Base-by-base conservation (phyloP, 2,329 filamentous ascomycete species). In the Nannizzia gypsea region DNA sequence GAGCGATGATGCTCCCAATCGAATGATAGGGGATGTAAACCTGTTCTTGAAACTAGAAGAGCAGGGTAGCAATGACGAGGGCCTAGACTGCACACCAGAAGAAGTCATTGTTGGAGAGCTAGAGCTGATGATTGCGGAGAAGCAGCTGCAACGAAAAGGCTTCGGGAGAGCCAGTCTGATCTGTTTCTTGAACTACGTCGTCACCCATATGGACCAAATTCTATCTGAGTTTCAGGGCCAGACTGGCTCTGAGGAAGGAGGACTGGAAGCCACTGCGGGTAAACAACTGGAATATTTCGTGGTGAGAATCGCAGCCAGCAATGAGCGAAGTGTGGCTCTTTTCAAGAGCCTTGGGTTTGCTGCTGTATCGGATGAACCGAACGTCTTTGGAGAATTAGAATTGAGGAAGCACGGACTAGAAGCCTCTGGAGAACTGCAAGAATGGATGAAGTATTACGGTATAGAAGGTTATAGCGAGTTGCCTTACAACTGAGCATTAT, bases 41-140 rank as follows among this genome's bases (percentile, higher is more conserved):
- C 78, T 96, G 38, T 96, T 97, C 69, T 75, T 97, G 0, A 83
- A 82, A 38, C 70, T 80, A 0, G 78, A 78, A 55, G 80, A 86
- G 9, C 79, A 78, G 0, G 79, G 81, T 0, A 73, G 72, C 24
- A 60, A 66, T 36, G 63, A 65, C 40, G 66, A 68, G 24, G 57
- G 48, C 40, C 60, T 64, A 17, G 63, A 65, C 24, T 59, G 71
- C 0, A 68, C 69, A 0, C 68, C 69, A 0, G 26, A 28, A 20
- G 46, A 59, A 56, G 54, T 68, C 26, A 65, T 78, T 8, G 72
- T 86, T 2, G 90, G 88, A 24, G 90, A 95, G 69, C 73, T 96
- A 5, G 89, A 95, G 72, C 81, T 96, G 64, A 95, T 96, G 90
- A 85, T 96, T 63, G 90, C 90, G 0, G 74, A 77, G 1, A 73